phyloP scores from a whole-genome alignment of 495 filamentous ascomycete species.

The Aspergillus campestris region DNA sequence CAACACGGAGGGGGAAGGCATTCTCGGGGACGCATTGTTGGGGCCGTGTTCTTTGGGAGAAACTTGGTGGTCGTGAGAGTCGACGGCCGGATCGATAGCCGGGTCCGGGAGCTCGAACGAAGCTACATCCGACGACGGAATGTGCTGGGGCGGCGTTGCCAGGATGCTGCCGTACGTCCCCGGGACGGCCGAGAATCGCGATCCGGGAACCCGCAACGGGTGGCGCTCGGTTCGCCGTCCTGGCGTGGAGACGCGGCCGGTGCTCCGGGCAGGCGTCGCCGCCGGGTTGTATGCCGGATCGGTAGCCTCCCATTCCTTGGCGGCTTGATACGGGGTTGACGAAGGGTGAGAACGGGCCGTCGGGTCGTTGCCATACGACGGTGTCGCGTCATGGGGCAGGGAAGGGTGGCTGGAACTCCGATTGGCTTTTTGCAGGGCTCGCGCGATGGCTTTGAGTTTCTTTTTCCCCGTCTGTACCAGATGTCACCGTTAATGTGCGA shows the following conservation, averaged over 20 bases:
- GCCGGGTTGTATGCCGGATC: slow-evolving; percentile 8
- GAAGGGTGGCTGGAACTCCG: slow-evolving; percentile 43
- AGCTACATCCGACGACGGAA: slow-evolving; percentile 30
- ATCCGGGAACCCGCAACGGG: slow-evolving; percentile 29
- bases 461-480: slow-evolving; percentile 63
- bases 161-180: slow-evolving; percentile 71
- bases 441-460: slow-evolving; percentile 71
- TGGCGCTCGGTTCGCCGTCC: slow-evolving; percentile 25
- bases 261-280: slow-evolving; percentile 5
- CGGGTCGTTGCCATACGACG: slow-evolving; percentile 5
- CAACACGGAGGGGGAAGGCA: slow-evolving; percentile 22
- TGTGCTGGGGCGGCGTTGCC: slow-evolving; percentile 46
- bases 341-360: slow-evolving; percentile 6
- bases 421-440: slow-evolving; percentile 53
- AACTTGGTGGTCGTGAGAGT: slow-evolving; percentile 29
- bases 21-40: slow-evolving; percentile 6
- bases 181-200: slow-evolving; percentile 27
- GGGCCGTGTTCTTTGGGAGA: slow-evolving; percentile 16
- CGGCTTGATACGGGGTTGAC: slow-evolving; percentile 8
- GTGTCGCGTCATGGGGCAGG: slow-evolving; percentile 20
- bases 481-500: no score
- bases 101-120: slow-evolving; percentile 66
- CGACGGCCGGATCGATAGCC: slow-evolving; percentile 63
- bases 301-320: slow-evolving; percentile 17
- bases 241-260: slow-evolving; percentile 15